Conservation (phyloP, 495 filamentous ascomycete genomes). For the Lepraria neglecta region DNA sequence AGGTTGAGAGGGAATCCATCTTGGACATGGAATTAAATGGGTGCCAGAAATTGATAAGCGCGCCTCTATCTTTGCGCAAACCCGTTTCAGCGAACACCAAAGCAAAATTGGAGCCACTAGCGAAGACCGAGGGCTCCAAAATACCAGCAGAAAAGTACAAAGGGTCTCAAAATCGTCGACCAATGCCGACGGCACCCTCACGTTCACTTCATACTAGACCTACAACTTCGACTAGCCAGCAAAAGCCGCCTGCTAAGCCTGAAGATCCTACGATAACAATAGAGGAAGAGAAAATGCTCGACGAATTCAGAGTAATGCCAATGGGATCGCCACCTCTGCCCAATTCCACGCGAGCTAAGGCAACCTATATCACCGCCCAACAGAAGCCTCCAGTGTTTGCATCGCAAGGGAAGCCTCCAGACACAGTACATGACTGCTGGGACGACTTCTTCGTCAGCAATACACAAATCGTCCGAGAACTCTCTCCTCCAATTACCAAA, state of each 20-base stretch:
- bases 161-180: neutral
- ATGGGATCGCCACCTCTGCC: constrained; percentile 2
- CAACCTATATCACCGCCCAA: neutral
- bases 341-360: neutral
- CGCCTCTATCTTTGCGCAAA: neutral
- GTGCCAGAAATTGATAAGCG: neutral
- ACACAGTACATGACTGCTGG: constrained; percentile 7
- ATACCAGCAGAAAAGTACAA: neutral
- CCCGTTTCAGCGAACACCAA: neutral
- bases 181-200: neutral
- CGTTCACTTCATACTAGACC: neutral
- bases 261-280: neutral
- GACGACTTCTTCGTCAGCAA: constrained; percentile 27
- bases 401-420: neutral
- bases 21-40: neutral
- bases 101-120: neutral
- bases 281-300: neutral
- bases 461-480: constrained; percentile 27
- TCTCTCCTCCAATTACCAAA: constrained; percentile 9
- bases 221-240: neutral
- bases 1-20: neutral
- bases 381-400: neutral
- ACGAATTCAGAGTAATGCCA: neutral
- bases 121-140: neutral
- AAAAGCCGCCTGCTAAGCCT: neutral